A percentile compares a stretch with the other conserved stretches of the same genome.
Conservation (phyloP, 768 basidiomycete genomes). For the Exsudoporus frostii region DNA sequence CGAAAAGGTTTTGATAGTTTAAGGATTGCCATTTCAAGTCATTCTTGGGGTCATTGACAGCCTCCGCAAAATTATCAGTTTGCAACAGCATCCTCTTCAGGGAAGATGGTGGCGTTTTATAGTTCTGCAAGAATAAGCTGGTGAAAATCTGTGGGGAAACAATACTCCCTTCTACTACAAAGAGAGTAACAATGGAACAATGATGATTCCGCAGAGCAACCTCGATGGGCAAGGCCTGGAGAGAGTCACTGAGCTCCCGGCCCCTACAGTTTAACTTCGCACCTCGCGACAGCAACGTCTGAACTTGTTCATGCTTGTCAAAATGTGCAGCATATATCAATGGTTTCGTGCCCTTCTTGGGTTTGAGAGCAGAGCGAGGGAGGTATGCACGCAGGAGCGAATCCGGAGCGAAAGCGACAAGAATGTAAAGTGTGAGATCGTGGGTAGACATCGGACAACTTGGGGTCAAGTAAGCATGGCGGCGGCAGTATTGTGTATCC, state of each 20-base stretch:
- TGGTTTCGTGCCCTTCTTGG: neutral
- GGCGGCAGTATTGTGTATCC: neutral
- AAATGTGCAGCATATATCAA: neutral
- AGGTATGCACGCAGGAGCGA: neutral
- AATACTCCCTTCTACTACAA: neutral
- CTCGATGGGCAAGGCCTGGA: neutral
- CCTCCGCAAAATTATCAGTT: neutral
- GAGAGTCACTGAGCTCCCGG: neutral
- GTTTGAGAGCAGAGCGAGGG: neutral
- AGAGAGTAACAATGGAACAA: neutral
- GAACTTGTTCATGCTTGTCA: no score
- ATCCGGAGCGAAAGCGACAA: neutral
- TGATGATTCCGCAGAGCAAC: neutral
- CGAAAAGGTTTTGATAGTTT: no score
- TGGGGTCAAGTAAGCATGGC: no score
- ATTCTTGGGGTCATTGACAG: neutral
- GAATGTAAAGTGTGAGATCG: neutral
- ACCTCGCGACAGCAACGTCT: neutral
- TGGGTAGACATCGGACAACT: neutral
- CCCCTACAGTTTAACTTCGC: neutral
- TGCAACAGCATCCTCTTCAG: neutral
- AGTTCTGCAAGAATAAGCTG: neutral
- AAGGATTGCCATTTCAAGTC: no score
- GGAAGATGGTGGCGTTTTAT: neutral
- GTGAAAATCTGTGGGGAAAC: neutral